Conservation (phyloP, 768 basidiomycete species). For the Boletus tylopilopsis region DNA sequence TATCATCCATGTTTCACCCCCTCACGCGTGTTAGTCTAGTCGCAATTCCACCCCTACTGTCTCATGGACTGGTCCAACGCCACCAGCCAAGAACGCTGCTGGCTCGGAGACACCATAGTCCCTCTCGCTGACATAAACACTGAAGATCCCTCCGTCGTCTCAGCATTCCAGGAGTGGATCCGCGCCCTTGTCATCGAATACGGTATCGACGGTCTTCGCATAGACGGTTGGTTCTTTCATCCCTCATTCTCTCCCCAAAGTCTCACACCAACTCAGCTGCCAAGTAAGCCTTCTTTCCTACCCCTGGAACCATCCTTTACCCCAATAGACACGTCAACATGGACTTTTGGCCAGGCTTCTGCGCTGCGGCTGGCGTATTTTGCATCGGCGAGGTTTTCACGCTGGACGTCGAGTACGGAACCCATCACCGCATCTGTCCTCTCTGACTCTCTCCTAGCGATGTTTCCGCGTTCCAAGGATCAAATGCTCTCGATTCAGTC, state of each 20-base stretch:
- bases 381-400: slow-evolving; percentile 82
- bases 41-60: slow-evolving; percentile 78
- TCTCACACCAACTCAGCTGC: slow-evolving; percentile 22
- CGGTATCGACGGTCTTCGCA: slow-evolving; percentile 80
- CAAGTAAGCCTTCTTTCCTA: slow-evolving; percentile 23
- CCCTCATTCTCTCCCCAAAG: background rate
- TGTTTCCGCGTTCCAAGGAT: slow-evolving; percentile 58
- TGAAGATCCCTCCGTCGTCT: slow-evolving; percentile 56
- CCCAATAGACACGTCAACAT: slow-evolving; percentile 57
- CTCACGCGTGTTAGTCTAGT: slow-evolving; percentile 31
- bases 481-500: slow-evolving; percentile 60
- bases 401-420: slow-evolving; percentile 44
- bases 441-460: slow-evolving; percentile 36
- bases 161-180: slow-evolving; percentile 68
- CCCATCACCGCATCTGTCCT: background rate
- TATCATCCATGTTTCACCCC: background rate
- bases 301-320: background rate
- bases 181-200: slow-evolving; percentile 63
- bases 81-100: slow-evolving; percentile 72
- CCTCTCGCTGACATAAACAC: slow-evolving; percentile 81
- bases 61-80: slow-evolving; percentile 65
- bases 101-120: slow-evolving; percentile 76
- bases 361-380: slow-evolving; percentile 72
- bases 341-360: slow-evolving; percentile 76
- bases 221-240: slow-evolving; percentile 50